Base-by-base conservation (phyloP, 1,139 yeast species). In the Debaryomycetaceae sp. region DNA sequence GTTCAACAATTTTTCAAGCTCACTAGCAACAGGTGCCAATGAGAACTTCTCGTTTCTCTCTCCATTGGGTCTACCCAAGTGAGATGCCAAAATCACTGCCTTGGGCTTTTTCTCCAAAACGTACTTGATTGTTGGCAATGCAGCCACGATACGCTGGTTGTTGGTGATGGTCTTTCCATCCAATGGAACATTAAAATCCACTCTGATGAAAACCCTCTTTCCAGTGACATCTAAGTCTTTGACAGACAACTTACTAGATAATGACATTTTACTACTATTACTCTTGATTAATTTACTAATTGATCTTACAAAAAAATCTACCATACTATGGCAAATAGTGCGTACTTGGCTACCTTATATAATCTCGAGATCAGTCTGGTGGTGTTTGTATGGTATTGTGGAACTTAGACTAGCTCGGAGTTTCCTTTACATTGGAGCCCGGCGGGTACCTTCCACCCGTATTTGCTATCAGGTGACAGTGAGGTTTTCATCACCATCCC, bases 81-180 rank as follows among this genome's bases (percentile, higher is more conserved):
- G 98, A 46, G 97, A 89, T 49, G 97, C 97, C 58, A 91, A 80
- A 52, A 92, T 73, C 49, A 91, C 82, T 50, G 83, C 87, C 78
- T 86, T 87, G 63, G 98, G 96, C 60, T 85, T 81, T 54, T 89
- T 82, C 60, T 87, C 91, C 65, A 85, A 73, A 43, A 92, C 97
- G 64, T 89, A 89, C 73, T 91, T 73, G 75, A 91, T 91, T 53
- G 98, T 89, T 66, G 98, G 98, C 58, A 91, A 75, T 51, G 98
- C 98, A 65, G 97, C 98, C 56, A 88, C 97, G 65, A 91, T 92
- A 74, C 98, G 84, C 76, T 91, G 97, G 75, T 91, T 91, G 83
- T 92, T 91, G 77, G 98, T 92, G 79, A 91, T 92, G 64, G 83
- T 88, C 60, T 78, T 81, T 53, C 96, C 98, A 63, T 91, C 96